phyloP scores from a whole-genome alignment of 192 early-diverging fungal genomes.

The Dissophora ornata region DNA sequence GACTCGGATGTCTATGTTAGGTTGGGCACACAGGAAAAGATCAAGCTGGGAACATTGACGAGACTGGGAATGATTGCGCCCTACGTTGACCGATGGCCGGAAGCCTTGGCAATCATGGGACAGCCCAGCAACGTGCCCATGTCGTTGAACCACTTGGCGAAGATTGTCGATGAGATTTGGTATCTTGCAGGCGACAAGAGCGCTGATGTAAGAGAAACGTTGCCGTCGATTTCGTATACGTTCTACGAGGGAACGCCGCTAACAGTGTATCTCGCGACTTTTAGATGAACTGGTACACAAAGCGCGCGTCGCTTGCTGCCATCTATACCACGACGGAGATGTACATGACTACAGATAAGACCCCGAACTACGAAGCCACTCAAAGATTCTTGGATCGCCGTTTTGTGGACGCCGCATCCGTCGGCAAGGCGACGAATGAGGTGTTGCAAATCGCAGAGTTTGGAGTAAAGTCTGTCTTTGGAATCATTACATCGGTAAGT shows the following conservation, averaged over 20 bases:
- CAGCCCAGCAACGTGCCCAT: slow-evolving; percentile 80
- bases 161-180: slow-evolving; percentile 89
- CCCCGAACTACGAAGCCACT: slow-evolving; percentile 77
- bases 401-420: slow-evolving; percentile 72
- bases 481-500: slow-evolving; percentile 62
- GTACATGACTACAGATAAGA: slow-evolving; percentile 92
- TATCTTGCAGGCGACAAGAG: slow-evolving; percentile 87
- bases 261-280: neutral
- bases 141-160: slow-evolving; percentile 73
- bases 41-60: slow-evolving; percentile 68
- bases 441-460: slow-evolving; percentile 54
- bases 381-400: slow-evolving; percentile 83
- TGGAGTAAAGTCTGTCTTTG: slow-evolving; percentile 57
- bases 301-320: slow-evolving; percentile 81
- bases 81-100: slow-evolving; percentile 80
- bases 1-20: no score
- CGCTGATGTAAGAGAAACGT: slow-evolving; percentile 69
- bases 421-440: slow-evolving; percentile 64
- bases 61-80: slow-evolving; percentile 80
- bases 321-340: slow-evolving; percentile 91
- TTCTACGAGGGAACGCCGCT: neutral
- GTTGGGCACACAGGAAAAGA: slow-evolving; percentile 61
- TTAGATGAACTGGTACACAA: slow-evolving; percentile 93
- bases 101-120: slow-evolving; percentile 77
- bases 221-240: neutral